A percentile compares a stretch with the other conserved stretches of the same genome.
Conservation (phyloP, 2,329 filamentous ascomycete species). For the Phaeosphaeria sp. region DNA sequence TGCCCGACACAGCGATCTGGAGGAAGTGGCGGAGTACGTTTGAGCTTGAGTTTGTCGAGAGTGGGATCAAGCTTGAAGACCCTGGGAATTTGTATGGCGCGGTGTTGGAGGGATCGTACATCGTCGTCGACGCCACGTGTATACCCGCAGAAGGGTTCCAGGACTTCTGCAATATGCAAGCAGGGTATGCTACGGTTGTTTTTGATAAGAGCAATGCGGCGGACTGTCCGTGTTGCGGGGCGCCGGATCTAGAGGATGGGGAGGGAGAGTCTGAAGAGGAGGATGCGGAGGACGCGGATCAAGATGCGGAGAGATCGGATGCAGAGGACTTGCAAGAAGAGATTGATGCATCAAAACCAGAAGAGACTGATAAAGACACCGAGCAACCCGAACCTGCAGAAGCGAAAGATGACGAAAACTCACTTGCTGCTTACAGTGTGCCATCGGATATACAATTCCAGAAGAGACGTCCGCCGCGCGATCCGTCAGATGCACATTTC, state of each 20-base stretch:
- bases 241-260: too few species aligned
- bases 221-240: neutral
- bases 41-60: neutral
- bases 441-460: neutral
- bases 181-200: neutral
- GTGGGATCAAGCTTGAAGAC: neutral
- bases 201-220: neutral
- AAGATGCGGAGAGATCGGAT: too few species aligned
- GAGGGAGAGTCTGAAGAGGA: too few species aligned
- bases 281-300: too few species aligned
- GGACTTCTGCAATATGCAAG: neutral
- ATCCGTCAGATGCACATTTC: neutral
- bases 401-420: neutral
- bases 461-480: neutral
- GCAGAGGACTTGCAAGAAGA: neutral
- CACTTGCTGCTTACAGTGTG: too few species aligned
- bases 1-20: neutral
- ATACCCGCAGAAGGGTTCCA: neutral
- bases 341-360: too few species aligned
- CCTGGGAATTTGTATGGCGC: neutral
- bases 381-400: too few species aligned
- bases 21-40: neutral
- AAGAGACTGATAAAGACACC: too few species aligned
- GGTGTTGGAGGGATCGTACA: neutral
- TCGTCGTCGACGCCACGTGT: neutral